Evolutionary conservation across 1,139 yeast species (phyloP).

Genomic region (Yamadazyma songkhlaensis): DNA sequence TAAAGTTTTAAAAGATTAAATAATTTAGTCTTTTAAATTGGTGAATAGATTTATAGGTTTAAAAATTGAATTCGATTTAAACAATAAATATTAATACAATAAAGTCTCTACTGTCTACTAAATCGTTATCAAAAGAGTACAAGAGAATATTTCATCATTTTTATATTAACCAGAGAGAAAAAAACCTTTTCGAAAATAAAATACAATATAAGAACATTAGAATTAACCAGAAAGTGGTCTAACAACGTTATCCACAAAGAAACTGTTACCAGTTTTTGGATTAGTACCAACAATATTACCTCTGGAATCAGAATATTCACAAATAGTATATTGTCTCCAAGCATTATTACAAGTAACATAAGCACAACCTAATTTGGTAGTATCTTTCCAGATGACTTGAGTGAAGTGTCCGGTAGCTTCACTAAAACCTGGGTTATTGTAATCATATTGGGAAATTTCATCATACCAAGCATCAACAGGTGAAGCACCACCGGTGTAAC

Average conservation of each 20-base stretch:
- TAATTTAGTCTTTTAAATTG: conserved; percentile 3
- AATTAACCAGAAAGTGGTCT: conserved; percentile 22
- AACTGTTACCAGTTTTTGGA: conserved; percentile 28
- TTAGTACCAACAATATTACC: conserved; percentile 55
- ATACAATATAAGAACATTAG: not conserved
- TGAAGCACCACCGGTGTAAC: conserved; percentile 42
- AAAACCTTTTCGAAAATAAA: conserved; percentile 1
- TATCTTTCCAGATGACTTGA: conserved; percentile 63
- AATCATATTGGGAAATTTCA: conserved; percentile 55
- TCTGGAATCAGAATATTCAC: conserved; percentile 57
- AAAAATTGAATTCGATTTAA: conserved; percentile 2
- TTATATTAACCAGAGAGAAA: conserved; percentile 5
- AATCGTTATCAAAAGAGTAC: too few species aligned
- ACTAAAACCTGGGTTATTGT: conserved; percentile 40
- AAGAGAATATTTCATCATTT: not conserved
- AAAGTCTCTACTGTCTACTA: too few species aligned
- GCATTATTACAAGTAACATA: conserved; percentile 46
- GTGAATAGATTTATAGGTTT: conserved; percentile 6
- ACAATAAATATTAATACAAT: conserved; percentile 1
- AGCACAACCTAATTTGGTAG: conserved; percentile 62
- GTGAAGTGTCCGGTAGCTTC: conserved; percentile 63
- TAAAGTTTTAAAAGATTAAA: conserved; percentile 58
- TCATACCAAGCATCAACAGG: conserved; percentile 68
- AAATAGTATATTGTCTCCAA: conserved; percentile 60
- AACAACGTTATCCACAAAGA: conserved; percentile 53